A percentile compares a stretch with the other conserved stretches of the same genome.
Conservation (phyloP, 164 flowering plant species). For the Macadamia integrifolia region DNA sequence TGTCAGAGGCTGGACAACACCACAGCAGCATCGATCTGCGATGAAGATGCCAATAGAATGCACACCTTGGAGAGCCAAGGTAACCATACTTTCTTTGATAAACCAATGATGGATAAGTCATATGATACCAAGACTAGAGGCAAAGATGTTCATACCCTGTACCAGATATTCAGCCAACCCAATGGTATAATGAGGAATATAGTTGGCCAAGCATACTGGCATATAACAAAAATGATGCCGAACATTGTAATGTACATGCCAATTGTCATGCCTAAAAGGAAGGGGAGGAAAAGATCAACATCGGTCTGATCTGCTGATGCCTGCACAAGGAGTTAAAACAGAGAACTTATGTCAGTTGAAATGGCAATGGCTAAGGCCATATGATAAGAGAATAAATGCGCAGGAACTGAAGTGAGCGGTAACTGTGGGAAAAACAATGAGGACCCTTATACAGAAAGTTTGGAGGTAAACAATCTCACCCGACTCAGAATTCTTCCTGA, state of each 20-base stretch:
- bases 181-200: slow-evolving; percentile 68
- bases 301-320: slow-evolving; percentile 87
- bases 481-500: slow-evolving; percentile 95
- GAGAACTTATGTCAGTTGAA: not conserved
- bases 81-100: too few species aligned
- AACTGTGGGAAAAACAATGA: too few species aligned
- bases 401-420: too few species aligned
- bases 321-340: slow-evolving; percentile 29
- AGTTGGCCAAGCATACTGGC: slow-evolving; percentile 94
- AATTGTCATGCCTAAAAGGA: slow-evolving; percentile 41
- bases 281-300: slow-evolving; percentile 72
- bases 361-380: too few species aligned
- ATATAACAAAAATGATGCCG: slow-evolving; percentile 68
- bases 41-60: too few species aligned
- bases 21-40: too few species aligned
- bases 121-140: too few species aligned
- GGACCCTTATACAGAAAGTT: too few species aligned
- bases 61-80: too few species aligned
- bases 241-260: slow-evolving; percentile 61
- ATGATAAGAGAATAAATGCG: too few species aligned
- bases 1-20: too few species aligned
- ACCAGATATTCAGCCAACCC: slow-evolving; percentile 75
- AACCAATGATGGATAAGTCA: too few species aligned
- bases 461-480: slow-evolving; percentile 32
- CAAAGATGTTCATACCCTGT: slow-evolving; percentile 59